These are phyloP conservation scores for Candida succiphila DNA, from an alignment of 805 yeast genomes.

Conservation along the genomic window DNA sequence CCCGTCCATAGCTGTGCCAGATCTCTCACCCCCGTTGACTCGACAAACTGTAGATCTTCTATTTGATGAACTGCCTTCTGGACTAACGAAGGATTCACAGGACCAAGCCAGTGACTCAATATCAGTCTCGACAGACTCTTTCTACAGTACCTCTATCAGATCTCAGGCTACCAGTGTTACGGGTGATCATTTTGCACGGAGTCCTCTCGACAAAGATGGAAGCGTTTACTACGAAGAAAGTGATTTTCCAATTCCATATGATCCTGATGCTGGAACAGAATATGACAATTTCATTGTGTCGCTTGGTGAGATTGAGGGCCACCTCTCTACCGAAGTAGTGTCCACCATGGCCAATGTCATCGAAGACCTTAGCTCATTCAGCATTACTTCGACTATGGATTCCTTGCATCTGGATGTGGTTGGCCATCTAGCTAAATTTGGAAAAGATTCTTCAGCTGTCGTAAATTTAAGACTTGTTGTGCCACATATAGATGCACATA, in stretches of 20 bases:
- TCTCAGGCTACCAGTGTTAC: no score
- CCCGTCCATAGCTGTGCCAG: constrained; percentile 57
- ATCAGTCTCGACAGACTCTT: background rate
- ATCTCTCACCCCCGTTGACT: constrained; percentile 50
- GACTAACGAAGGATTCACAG: constrained; percentile 9
- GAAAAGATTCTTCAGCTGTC: constrained; percentile 18
- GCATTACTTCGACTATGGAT: constrained; percentile 49
- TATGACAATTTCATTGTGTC: constrained; percentile 47
- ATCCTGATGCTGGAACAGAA: constrained; percentile 17
- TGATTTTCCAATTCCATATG: constrained; percentile 2
- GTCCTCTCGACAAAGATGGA: no score
- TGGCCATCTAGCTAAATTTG: constrained; percentile 21
- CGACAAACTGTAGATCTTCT: constrained; percentile 35
- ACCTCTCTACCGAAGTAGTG: constrained; percentile 30
- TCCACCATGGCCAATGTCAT: constrained; percentile 18
- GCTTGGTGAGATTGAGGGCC: constrained; percentile 39
- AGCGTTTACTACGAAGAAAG: constrained; percentile 2
- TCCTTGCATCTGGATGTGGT: constrained; percentile 52
- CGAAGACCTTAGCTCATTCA: constrained; percentile 27
- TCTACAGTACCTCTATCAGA: no score
- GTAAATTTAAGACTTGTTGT: constrained; percentile 36
- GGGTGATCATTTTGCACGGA: no score
- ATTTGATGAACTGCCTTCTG: constrained; percentile 22
- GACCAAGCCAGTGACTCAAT: background rate
- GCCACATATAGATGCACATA: constrained; percentile 35